Evolutionary conservation across 768 basidiomycete genomes (phyloP), one percentile per base, ranked within the genome.

Genomic region (Suillus ampliporus): DNA sequence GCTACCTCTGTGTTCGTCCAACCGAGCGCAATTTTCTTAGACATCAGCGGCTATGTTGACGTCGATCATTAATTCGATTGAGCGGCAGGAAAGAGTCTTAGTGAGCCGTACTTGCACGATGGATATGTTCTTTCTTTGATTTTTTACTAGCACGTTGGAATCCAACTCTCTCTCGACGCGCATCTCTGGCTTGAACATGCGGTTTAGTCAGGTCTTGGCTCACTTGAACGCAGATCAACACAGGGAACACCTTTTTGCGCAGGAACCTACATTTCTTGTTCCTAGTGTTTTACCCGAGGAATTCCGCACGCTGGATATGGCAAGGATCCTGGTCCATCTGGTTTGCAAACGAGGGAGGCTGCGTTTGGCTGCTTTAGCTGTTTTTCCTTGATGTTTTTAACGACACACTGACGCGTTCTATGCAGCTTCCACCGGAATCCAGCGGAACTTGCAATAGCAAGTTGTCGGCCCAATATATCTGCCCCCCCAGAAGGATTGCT

Each of bases 11-110:
- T 3, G 31, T 31, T 6, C 31, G 3, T 31, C 31, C 31, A 31
- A 6, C 31, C 86, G 0, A 87, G 85, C n/a, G 78, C 79, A 9
- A 80, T 82, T 64, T 84, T 77, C 54, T 79, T 83, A 10, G 83
- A 85, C 6, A 74, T 80, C 47, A 74, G 76, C 64, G 77, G 74
- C 44, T 74, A 74, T 67, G 72, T 69, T 58, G 72, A 67, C 11
- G 69, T 63, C 38, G 74, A 74, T 58, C 76, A 71, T 52, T 6
- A 31, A 31, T 76, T 69, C 38, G 75, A 73, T n/a, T n/a, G n/a
- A n/a, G n/a, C 28, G 72, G 65, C 34, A 73, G 75, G 59, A 76
- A 75, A 60, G 72, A 68, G 38, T 75, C 68, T 64, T 71, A 69
- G 70, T 77, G 50, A 69, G 68, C 58, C n/a, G 31, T 57, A 46